These are phyloP conservation scores for Fusarium anthophilum DNA, from an alignment of 2,329 filamentous ascomycete genomes.

Conservation along the genomic window DNA sequence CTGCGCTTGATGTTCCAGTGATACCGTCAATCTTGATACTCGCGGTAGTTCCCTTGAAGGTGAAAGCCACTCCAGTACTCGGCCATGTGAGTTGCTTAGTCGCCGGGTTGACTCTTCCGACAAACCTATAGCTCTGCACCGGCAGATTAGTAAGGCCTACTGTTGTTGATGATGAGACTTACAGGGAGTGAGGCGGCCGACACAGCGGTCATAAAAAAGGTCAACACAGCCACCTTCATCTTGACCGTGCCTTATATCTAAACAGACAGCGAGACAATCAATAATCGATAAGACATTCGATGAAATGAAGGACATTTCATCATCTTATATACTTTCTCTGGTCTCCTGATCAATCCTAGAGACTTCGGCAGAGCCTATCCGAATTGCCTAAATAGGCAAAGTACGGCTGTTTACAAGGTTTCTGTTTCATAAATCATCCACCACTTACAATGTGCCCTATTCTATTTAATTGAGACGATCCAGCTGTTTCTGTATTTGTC, in stretches of 20 bases:
- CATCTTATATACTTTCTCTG: not conserved
- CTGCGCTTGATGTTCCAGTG: conserved; percentile 16
- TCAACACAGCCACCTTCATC: conserved; percentile 8
- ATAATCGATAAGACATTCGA: accelerated
- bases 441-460: not conserved
- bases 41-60: conserved; percentile 52
- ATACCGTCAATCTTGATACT: conserved; percentile 42
- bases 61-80: conserved; percentile 53
- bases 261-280: not conserved
- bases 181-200: conserved; percentile 10
- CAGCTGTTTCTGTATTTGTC: not conserved
- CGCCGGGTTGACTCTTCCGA: conserved; percentile 54
- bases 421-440: conserved; percentile 16
- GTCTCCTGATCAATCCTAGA: not conserved
- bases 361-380: conserved; percentile 15
- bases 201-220: conserved; percentile 1
- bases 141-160: not conserved
- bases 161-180: not conserved
- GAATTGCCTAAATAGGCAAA: conserved; percentile 18
- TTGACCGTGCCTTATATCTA: not conserved
- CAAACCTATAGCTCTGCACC: conserved; percentile 33
- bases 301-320: not conserved
- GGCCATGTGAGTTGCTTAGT: conserved; percentile 57
- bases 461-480: not conserved
- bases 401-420: not conserved